Conservation (phyloP, 1,284 basidiomycete genomes). For the Sporisorium sorghi region DNA sequence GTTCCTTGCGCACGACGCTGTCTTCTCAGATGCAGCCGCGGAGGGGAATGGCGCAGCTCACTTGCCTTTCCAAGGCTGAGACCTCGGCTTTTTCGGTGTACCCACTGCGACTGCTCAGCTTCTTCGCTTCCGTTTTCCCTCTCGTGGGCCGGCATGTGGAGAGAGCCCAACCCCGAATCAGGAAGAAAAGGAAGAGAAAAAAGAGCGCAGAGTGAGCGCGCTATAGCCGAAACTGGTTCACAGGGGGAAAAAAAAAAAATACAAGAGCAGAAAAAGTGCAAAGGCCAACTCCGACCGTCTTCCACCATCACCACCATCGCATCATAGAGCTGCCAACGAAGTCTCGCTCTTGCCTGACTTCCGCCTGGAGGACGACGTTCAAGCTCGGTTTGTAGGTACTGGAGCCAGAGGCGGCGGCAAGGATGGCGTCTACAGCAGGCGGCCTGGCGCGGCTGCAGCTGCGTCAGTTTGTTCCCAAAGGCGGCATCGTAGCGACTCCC, state of each 20-base stretch:
- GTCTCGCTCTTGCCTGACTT: neutral
- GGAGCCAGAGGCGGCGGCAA: neutral
- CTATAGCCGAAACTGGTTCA: neutral
- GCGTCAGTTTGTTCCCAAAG: constrained; percentile 14
- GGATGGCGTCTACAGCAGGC: constrained; percentile 34
- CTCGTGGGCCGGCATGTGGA: constrained; percentile 10
- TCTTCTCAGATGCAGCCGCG: no score
- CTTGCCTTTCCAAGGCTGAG: no score
- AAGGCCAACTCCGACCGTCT: neutral
- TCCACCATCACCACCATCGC: neutral
- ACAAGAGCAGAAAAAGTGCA: neutral
- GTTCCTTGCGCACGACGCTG: no score
- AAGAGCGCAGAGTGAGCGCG: neutral
- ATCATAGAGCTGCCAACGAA: neutral
- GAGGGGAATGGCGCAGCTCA: no score
- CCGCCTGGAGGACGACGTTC: neutral
- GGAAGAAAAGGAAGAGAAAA: constrained; percentile 4
- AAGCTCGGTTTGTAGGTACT: no score
- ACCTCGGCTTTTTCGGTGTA: constrained; percentile 13
- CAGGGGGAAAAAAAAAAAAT: no score
- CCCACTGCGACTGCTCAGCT: no score
- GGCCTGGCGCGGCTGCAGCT: constrained; percentile 35
- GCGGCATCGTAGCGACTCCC: constrained; percentile 15
- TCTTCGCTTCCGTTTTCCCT: neutral
- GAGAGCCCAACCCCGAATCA: constrained; percentile 4